phyloP scores from a whole-genome alignment of 129 eudicot genomes.

The Helianthus tuberosus region DNA sequence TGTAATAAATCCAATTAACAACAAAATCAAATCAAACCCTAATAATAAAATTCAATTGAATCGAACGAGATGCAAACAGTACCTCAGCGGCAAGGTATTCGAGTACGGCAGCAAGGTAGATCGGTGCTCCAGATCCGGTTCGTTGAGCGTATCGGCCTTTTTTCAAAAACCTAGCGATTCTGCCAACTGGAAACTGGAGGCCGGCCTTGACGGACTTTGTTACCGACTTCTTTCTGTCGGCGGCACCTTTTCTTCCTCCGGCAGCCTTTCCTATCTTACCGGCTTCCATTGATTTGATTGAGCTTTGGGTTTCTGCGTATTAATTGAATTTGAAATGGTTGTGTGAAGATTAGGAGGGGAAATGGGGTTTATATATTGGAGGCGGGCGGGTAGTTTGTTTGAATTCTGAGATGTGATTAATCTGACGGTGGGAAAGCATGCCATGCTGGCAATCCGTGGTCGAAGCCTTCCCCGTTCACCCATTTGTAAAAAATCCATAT shows the following conservation, averaged over 20 bases:
- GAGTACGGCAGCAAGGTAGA: neutral
- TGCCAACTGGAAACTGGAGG: conserved; percentile 32
- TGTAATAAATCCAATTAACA: neutral
- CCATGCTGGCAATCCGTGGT: no score
- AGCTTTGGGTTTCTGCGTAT: no score
- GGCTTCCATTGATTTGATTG: conserved; percentile 2
- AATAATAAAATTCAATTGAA: neutral
- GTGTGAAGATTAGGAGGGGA: no score
- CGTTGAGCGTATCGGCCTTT: conserved; percentile 3
- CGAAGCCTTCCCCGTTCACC: no score
- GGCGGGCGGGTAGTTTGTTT: no score
- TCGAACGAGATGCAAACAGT: neutral
- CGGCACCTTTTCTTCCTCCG: conserved; percentile 38
- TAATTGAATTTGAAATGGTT: no score
- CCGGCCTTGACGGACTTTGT: conserved; percentile 38
- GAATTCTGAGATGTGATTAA: no score
- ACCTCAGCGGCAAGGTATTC: conserved; percentile 27
- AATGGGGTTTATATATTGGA: no score
- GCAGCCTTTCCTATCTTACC: conserved; percentile 19
- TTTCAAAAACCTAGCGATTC: conserved; percentile 18
- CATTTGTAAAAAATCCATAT: no score
- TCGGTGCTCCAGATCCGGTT: conserved; percentile 3
- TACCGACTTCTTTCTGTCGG: conserved; percentile 33
- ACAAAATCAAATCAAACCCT: neutral
- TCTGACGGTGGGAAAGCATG: no score